Evolutionary conservation across 2,329 filamentous ascomycete species (phyloP), one percentile per base, ranked within the genome.

Genomic region (Seiridium cupressi): DNA sequence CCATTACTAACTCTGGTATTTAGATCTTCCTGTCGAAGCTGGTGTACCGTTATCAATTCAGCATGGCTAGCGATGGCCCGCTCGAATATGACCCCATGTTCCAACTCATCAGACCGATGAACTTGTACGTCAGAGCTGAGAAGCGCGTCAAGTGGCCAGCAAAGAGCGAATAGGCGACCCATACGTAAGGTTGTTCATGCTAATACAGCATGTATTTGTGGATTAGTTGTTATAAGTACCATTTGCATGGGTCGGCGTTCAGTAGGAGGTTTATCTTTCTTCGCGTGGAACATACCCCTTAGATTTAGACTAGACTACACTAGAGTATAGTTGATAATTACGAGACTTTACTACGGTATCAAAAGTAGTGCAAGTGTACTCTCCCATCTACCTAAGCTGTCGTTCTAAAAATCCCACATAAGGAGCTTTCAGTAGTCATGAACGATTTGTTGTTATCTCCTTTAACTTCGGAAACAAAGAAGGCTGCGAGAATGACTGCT

Each of bases 41-140:
- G 44, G 70, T 88, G 2, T 88, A 80, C 60, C 76, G 85, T 6
- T 88, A 89, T 67, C 74, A 82, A 58, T 88, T 86, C 61, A 70
- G 62, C 8, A 69, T 77, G n/a, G 83, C 79, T n/a, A 76, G 77
- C 3, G 76, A 83, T 4, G 80, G 75, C 1, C 73, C 79, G 0
- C 73, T 86, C 5, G 83, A 85, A 58, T 87, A 87, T 51, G 84
- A 87, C 62, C 84, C 84, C 1, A 78, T 81, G 74, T 87, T 86
- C 69, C 82, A 84, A 73, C 70, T 86, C 1, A 84, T 86, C 60
- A 69, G 83, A 26, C 84, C 84, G 1, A 77, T 77, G 40, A 85
- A 86, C 66, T 58, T 86, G 51, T 86, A 82, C 62, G 81, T 84
- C 2, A 69, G 75, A 26, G 81, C 83, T 0, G 75, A 80, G 67